A percentile compares a stretch with the other conserved stretches of the same genome.
These are phyloP conservation scores for Claviceps sp. DNA, from an alignment of 2,329 filamentous ascomycete genomes.

Conservation along the genomic window DNA sequence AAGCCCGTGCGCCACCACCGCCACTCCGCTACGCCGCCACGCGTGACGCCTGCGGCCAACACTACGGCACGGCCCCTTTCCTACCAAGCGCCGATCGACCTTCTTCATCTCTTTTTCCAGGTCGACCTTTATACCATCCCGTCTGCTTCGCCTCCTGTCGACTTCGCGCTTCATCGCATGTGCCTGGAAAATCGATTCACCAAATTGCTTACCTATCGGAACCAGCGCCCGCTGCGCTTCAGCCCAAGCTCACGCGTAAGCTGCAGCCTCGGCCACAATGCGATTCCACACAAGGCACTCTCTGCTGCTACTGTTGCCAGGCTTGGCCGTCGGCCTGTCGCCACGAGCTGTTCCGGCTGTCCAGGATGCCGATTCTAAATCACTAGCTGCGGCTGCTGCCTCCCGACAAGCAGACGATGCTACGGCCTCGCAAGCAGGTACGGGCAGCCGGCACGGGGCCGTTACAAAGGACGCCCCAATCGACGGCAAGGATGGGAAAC, in stretches of 20 bases:
- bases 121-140: too few relatives aligned
- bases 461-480: slow-evolving; percentile 69
- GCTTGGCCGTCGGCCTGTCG: slow-evolving; percentile 34
- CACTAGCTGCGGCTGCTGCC: slow-evolving; percentile 10
- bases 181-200: too few relatives aligned
- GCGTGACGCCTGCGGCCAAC: too few relatives aligned
- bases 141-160: too few relatives aligned
- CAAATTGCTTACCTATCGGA: too few relatives aligned
- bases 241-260: background rate
- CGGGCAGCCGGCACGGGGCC: slow-evolving; percentile 20
- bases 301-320: slow-evolving; percentile 47
- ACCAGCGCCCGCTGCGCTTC: too few relatives aligned
- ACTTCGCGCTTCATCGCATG: too few relatives aligned
- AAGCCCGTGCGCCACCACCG: too few relatives aligned
- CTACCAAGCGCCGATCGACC: too few relatives aligned
- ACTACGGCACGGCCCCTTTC: too few relatives aligned
- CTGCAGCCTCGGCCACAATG: slow-evolving; percentile 31
- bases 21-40: too few relatives aligned
- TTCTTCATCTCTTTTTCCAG: too few relatives aligned
- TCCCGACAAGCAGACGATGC: slow-evolving; percentile 15
- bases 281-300: slow-evolving; percentile 41
- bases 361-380: slow-evolving; percentile 8
- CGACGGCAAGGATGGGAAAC: slow-evolving; percentile 87
- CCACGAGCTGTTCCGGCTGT: slow-evolving; percentile 14
- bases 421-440: slow-evolving; percentile 15